Base-by-base conservation (phyloP, 177 flowering plant species). In the Vitis hybrid region DNA sequence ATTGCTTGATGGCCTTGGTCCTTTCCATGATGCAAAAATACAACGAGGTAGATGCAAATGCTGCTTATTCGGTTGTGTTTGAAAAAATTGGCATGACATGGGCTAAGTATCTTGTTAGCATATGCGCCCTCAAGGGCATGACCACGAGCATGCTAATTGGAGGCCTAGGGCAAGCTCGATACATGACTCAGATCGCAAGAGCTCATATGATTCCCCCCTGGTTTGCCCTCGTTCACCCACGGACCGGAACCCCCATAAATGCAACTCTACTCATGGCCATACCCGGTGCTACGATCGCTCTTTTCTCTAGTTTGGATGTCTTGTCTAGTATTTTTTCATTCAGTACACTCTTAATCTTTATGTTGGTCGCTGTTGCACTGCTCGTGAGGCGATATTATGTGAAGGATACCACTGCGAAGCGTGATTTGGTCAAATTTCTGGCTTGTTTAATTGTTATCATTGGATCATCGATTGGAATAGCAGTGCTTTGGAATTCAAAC, bases 141-240 rank as follows among this genome's bases (percentile, higher is more conserved):
- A 86, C 89, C 29, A 84, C 88, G 0, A 85, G 82, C 22, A 73
- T 86, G 7, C 77, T 87, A n/a, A 85, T 83, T 0, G 85, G 86
- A 1, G 83, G 86, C 1, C 72, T 88, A 9, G 87, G 83, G 5
- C 87, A 87, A 52, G 87, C 82, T 1, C 71, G 89, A 2, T 86
- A 84, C 66, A 72, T 75, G 3, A 84, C 89, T 70, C 92, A 88
- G 49, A 83, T 88, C 9, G 88, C 86, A 3, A 51, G 90, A 53
- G 71, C 88, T 1, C 89, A 85, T 75, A 86, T 86, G 90, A 84
- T 86, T 12, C 92, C 88, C 2, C 92, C 90, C 7, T 83, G 78
- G 83, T 80, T 86, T 55, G 86, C 89, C 1, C 75, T 76, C 1
- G 85, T 86, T 18, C 84, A 84, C 64, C 82, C 85, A 1, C 79